Base-by-base conservation (phyloP, 2,329 filamentous ascomycete species). In the Iodosphaeria phyllophila region DNA sequence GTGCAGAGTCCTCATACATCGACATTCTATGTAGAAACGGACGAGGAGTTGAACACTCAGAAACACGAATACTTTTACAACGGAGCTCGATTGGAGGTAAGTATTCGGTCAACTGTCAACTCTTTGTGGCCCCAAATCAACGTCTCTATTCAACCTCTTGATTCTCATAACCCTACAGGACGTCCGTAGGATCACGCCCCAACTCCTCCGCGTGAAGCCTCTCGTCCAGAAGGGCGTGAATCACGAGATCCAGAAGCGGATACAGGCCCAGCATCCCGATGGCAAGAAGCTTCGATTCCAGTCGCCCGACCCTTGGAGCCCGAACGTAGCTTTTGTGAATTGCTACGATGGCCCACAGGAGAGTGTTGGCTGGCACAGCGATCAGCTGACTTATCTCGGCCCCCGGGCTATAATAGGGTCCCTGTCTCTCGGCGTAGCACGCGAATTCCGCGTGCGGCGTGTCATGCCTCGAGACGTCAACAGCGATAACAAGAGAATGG, bases 251-350 rank as follows among this genome's bases (percentile, higher is more conserved):
- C 51, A 64, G 27, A 55, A 60, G 5, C 71, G 83, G 6, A 89
- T 86, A 31, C 53, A 53, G 23, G 59, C 64, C 3, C 61, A 62
- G 27, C 80, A 89, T 31, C 74, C 76, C 0, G 54, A 53, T 11
- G 69, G 72, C 8, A 59, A 66, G 44, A 92, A 86, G 45, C 62
- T 93, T 15, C 72, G 62, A 36, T 72, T 78, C 36, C 84, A 93
- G 41, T 76, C 74, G 0, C 64, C 79, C 0, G 48, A 63, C 0
- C 50, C 60, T 1, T 95, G 86, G 84, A 55, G 56, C 6, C 79
- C 86, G 7, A 95, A 95, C 42, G 80, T 82, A 0, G 82, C 84
- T 0, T 86, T 93, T 41, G 84, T 92, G 10, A 98, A 98, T 46
- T 92, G 82, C 53, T 98, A 98, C 46, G 59, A 74, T 37, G 84